Conservation (phyloP, 2,329 filamentous ascomycete species). For the Cordyceps farinosa region DNA sequence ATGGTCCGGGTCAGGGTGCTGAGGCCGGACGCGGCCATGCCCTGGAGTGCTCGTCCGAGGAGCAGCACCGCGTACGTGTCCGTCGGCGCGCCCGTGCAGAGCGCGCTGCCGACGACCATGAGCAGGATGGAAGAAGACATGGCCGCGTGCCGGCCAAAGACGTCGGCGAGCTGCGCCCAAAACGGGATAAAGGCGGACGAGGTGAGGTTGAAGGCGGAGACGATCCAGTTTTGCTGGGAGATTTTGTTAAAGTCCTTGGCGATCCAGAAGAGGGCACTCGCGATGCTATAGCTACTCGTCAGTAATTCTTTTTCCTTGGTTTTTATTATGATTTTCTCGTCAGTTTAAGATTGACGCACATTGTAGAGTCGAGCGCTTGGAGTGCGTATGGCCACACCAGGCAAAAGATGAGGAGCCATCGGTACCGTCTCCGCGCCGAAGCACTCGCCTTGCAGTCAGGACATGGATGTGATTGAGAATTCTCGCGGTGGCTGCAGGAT, state of each 20-base stretch:
- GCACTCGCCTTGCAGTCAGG: not conserved
- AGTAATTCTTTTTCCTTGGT: too few species aligned
- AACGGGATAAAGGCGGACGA: slow-evolving; percentile 64
- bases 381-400: slow-evolving; percentile 16
- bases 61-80: slow-evolving; percentile 56
- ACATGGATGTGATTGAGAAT: not conserved
- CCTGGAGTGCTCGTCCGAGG: slow-evolving; percentile 61
- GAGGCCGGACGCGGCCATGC: slow-evolving; percentile 58
- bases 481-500: not conserved
- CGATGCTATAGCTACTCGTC: slow-evolving; percentile 26
- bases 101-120: slow-evolving; percentile 57
- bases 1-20: slow-evolving; percentile 59
- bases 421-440: not conserved
- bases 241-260: slow-evolving; percentile 60
- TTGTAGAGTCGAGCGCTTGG: slow-evolving; percentile 17
- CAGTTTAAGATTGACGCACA: not conserved
- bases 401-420: slow-evolving; percentile 14
- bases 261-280: slow-evolving; percentile 47
- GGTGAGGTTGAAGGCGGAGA: slow-evolving; percentile 65
- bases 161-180: slow-evolving; percentile 61
- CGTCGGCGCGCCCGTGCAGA: slow-evolving; percentile 57
- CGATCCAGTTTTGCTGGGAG: slow-evolving; percentile 64
- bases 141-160: slow-evolving; percentile 59
- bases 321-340: not conserved
- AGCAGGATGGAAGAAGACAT: slow-evolving; percentile 55